These are phyloP conservation scores for Mortierella hygrophila DNA, from an alignment of 192 early-diverging fungal species.

Conservation along the genomic window DNA sequence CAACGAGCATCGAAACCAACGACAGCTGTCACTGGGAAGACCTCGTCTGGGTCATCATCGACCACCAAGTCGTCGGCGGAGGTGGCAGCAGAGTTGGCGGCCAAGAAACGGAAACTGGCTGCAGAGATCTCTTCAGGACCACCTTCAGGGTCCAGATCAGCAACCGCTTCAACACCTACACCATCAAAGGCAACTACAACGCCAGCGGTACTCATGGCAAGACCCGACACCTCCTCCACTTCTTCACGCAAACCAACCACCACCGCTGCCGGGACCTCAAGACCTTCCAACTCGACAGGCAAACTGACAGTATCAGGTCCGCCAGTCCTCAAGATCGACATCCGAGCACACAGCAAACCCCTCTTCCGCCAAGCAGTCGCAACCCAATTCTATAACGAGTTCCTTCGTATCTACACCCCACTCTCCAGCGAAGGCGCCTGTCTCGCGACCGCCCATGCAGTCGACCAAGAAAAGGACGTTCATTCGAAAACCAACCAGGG, in stretches of 20 bases:
- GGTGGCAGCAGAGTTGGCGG: background rate
- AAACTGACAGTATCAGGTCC: conserved; percentile 30
- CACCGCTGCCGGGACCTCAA: background rate
- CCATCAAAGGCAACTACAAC: background rate
- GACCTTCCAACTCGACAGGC: background rate
- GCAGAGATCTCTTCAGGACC: background rate
- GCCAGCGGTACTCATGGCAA: conserved; percentile 11
- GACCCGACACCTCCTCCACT: conserved; percentile 1
- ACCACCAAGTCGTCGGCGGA: background rate
- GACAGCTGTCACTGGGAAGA: background rate
- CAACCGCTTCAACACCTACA: background rate
- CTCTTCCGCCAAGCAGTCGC: conserved; percentile 60
- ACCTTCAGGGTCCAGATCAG: background rate
- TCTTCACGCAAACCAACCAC: background rate
- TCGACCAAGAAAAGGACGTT: conserved; percentile 62
- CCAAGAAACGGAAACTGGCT: conserved; percentile 7
- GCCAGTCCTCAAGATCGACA: conserved; percentile 57
- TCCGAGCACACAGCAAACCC: conserved; percentile 54
- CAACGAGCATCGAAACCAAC: background rate
- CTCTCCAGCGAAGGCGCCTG: conserved; percentile 25
- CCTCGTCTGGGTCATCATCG: background rate
- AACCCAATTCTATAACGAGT: conserved; percentile 64
- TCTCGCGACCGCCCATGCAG: conserved; percentile 67
- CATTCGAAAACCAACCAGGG: conserved; percentile 54
- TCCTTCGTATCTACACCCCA: conserved; percentile 68